Percentiles rank a stretch among this genome's conserved stretches.
Evolutionary conservation across 345 rosid species (phyloP).

Genomic region (Physaria fendleri): DNA sequence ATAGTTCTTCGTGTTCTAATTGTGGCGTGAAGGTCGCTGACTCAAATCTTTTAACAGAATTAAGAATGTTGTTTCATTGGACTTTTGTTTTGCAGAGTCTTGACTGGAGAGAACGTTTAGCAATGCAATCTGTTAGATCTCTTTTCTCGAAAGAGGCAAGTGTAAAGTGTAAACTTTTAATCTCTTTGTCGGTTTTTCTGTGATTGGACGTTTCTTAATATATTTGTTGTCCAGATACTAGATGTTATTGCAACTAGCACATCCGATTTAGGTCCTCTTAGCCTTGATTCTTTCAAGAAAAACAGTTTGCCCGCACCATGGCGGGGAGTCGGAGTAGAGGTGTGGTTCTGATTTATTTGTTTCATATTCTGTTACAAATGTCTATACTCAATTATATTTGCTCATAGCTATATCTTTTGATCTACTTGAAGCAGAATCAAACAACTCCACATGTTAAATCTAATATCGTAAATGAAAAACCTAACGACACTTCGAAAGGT

Average conservation of each 20-base stretch:
- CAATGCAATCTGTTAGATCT: constrained; percentile 52
- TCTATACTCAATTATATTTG: not conserved
- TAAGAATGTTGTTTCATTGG: constrained; percentile 11
- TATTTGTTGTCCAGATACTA: constrained; percentile 43
- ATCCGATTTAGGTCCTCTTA: constrained; percentile 72
- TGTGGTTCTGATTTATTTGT: constrained; percentile 18
- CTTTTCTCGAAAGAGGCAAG: constrained; percentile 82
- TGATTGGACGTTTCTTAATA: not conserved
- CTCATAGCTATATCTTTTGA: constrained; percentile 26
- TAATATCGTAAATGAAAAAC: constrained; percentile 39
- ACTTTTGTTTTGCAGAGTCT: constrained; percentile 39
- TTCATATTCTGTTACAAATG: not conserved
- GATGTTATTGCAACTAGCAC: constrained; percentile 63
- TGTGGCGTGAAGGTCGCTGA: too few species aligned
- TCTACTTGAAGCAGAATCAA: constrained; percentile 35
- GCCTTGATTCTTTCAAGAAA: constrained; percentile 78
- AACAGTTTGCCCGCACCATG: constrained; percentile 73
- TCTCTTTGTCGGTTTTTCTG: not conserved
- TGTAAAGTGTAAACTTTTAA: constrained; percentile 29
- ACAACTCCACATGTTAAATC: constrained; percentile 29
- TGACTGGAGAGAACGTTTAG: constrained; percentile 86
- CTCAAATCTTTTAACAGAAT: not conserved
- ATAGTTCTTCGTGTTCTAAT: too few species aligned
- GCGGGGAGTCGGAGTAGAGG: constrained; percentile 50
- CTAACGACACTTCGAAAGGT: constrained; percentile 33